Conservation (phyloP, 257 asterid species). For the Capsicum baccatum region DNA sequence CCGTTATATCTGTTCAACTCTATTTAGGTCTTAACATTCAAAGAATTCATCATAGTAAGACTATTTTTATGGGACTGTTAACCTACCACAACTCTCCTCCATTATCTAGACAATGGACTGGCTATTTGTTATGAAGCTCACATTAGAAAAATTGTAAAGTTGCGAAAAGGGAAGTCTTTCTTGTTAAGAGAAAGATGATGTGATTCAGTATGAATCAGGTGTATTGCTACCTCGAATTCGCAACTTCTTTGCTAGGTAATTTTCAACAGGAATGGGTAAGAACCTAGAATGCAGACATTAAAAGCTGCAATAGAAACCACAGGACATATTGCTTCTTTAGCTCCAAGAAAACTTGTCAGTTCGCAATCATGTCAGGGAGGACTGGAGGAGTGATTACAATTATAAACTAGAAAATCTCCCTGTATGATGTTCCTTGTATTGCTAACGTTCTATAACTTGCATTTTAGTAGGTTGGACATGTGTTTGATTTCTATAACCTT, state of each 20-base stretch:
- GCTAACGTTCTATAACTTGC: neutral
- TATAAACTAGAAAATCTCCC: neutral
- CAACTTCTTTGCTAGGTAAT: neutral
- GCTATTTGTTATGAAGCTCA: slow-evolving; percentile 7
- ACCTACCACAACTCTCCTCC: neutral
- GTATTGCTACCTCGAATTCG: neutral
- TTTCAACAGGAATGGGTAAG: neutral
- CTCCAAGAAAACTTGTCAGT: neutral
- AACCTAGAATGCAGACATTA: neutral
- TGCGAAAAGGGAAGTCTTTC: slow-evolving; percentile 8
- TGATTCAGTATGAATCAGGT: neutral
- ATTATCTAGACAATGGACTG: neutral
- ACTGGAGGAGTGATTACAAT: slow-evolving; percentile 1
- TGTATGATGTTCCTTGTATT: neutral
- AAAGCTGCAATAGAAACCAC: neutral
- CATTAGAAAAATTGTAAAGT: neutral
- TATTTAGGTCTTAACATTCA: neutral
- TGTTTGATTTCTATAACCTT: slow-evolving; percentile 1
- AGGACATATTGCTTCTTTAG: neutral
- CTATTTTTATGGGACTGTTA: neutral
- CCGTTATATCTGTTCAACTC: neutral
- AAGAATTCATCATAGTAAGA: neutral
- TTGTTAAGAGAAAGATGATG: neutral
- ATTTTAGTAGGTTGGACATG: neutral
- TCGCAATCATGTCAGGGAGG: slow-evolving; percentile 21